Conservation (phyloP, 2,329 filamentous ascomycete genomes). For the Fusarium sp. region DNA sequence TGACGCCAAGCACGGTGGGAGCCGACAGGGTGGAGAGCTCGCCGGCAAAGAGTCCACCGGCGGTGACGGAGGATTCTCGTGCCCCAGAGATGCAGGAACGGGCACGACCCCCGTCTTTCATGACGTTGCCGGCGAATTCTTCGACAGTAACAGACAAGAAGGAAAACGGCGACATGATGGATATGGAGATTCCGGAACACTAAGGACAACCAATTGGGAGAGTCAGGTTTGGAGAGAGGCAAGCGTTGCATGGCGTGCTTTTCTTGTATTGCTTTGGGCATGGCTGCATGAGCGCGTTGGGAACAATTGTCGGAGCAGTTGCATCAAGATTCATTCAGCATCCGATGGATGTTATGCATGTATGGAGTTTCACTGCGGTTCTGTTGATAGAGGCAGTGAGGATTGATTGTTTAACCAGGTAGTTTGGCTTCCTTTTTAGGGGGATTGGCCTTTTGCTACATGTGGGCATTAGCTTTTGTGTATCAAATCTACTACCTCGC, state of each 20-base stretch:
- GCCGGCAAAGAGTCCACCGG: not conserved
- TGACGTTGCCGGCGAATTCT: conserved; percentile 34
- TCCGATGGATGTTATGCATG: conserved; percentile 4
- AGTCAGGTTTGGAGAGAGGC: not conserved
- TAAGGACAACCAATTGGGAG: conserved; percentile 10
- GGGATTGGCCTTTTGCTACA: not conserved
- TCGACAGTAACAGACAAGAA: conserved; percentile 22
- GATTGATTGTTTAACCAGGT: not conserved
- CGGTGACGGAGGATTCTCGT: conserved; percentile 33
- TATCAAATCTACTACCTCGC: not conserved
- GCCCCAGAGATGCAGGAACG: conserved; percentile 58
- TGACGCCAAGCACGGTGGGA: conserved; percentile 40
- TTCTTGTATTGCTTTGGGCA: not conserved
- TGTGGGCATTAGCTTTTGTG: not conserved
- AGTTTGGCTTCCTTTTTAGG: not conserved
- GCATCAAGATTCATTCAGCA: conserved; percentile 17
- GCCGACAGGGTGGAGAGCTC: conserved; percentile 32
- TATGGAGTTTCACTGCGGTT: conserved; percentile 23
- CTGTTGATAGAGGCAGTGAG: not conserved
- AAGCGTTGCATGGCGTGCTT: conserved; percentile 9
- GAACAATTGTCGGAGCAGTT: not conserved
- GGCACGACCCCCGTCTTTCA: conserved; percentile 41
- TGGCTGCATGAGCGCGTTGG: not conserved
- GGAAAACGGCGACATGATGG: conserved; percentile 44
- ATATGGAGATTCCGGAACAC: conserved; percentile 50